Evolutionary conservation across 192 early-diverging fungal genomes (phyloP), one percentile per base, ranked within the genome.

Genomic region (Phlyctochytrium arcticum): DNA sequence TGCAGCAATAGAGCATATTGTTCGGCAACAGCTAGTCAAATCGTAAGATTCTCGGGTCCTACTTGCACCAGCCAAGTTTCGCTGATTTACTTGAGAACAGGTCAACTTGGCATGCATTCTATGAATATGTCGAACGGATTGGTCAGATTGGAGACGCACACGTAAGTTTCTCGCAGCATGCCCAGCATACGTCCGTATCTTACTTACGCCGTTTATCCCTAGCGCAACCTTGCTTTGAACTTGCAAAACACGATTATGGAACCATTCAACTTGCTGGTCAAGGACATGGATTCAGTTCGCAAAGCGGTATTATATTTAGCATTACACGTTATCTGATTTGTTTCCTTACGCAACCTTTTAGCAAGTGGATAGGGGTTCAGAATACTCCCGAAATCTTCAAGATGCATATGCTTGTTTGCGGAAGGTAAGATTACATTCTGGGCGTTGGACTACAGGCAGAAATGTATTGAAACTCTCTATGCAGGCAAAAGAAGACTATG

Each of bases 221-320:
- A 75, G 73, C 35, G 70, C 27, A 49, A 73, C 57, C 46, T 74
- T 50, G 74, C 74, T 4, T 48, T 70, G 6, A 59, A 42, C 33
- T 33, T 71, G 36, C 72, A 73, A 47, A 61, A 71, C 60, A 70
- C 66, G 50, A 57, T 78, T 5, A 29, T 74, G 36, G 64, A 71
- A 3, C 71, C 76, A 3, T 74, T 78, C 55, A 7, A 35, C 7
- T 54, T 39, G 0, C 50, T 69, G 44, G 68, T 78, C 46, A 73
- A 68, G 56, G 71, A 73, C 56, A 78, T 78, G 76, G 76, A 78
- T 33, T 48, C 36, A 4, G 56, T 55, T 31, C 58, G 66, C n/a
- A 73, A 74, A 46, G 8, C 36, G 55, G 55, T 57, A n/a, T n/a
- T 34, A 51, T 12, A 21, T 44, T 9, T n/a, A n/a, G n/a, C n/a